These are phyloP conservation scores for Ogataea philodendri DNA, from an alignment of 805 yeast genomes.

Conservation along the genomic window DNA sequence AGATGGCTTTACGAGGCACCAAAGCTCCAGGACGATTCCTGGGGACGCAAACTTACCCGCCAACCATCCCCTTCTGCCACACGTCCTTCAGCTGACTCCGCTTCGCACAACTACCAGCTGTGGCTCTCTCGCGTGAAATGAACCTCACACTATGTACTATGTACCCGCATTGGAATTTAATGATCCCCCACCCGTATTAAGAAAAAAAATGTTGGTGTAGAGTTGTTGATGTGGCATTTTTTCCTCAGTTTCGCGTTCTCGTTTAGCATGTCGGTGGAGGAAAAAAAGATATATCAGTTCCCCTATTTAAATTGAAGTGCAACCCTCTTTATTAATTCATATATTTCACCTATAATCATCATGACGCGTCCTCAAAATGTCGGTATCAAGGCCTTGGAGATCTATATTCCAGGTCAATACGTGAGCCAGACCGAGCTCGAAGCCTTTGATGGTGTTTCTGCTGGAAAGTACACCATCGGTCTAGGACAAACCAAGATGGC, in stretches of 20 bases:
- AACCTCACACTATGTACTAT: slow-evolving; percentile 4
- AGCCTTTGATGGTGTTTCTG: slow-evolving; percentile 75
- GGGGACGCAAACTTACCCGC: slow-evolving; percentile 18
- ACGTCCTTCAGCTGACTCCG: slow-evolving; percentile 10
- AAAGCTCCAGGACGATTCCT: slow-evolving; percentile 5
- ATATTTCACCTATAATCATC: slow-evolving; percentile 3
- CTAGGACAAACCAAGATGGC: slow-evolving; percentile 98
- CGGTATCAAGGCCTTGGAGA: slow-evolving; percentile 95
- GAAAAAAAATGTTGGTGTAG: slow-evolving; percentile 3
- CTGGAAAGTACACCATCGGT: slow-evolving; percentile 98
- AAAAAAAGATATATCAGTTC: slow-evolving; percentile 11
- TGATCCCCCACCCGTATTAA: slow-evolving; percentile 1
- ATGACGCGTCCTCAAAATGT: slow-evolving; percentile 69
- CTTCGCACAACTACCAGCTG: slow-evolving; percentile 18
- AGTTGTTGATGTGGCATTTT: slow-evolving; percentile 2
- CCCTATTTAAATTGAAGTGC: slow-evolving; percentile 12
- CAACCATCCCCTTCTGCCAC: slow-evolving; percentile 9
- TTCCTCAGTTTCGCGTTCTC: slow-evolving; percentile 5
- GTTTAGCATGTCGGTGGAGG: slow-evolving; percentile 7
- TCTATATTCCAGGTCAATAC: slow-evolving; percentile 80
- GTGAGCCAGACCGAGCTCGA: slow-evolving; percentile 91
- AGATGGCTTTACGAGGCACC: slow-evolving; percentile 21
- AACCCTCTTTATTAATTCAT: slow-evolving; percentile 4
- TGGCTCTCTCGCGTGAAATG: slow-evolving; percentile 19
- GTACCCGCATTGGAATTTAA: slow-evolving; percentile 9